A percentile compares a stretch with the other conserved stretches of the same genome.
phyloP scores from a whole-genome alignment of 768 basidiomycete genomes.

The Phlebiopsis gigantea region DNA sequence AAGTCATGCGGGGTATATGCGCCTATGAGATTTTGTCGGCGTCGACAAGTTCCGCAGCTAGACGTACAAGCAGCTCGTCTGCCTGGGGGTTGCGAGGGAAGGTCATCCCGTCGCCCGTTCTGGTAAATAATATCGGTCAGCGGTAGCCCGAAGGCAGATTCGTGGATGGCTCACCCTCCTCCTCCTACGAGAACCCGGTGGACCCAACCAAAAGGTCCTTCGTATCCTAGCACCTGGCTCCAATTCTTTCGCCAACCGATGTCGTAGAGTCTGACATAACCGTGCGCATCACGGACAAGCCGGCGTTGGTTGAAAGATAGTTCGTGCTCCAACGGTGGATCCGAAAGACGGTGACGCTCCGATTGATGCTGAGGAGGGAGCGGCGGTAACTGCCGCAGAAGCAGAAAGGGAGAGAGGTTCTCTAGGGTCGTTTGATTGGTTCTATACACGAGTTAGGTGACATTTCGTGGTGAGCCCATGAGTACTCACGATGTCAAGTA shows the following conservation, averaged over 20 bases:
- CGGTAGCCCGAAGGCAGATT: background rate
- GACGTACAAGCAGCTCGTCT: slow-evolving; percentile 57
- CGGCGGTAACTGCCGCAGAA: slow-evolving; percentile 66
- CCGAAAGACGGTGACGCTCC: slow-evolving; percentile 41
- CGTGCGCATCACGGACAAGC: slow-evolving; percentile 60
- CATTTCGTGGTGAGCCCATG: background rate
- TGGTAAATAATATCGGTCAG: background rate
- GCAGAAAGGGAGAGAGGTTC: slow-evolving; percentile 65
- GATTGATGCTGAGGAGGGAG: slow-evolving; percentile 37
- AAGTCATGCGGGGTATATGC: background rate
- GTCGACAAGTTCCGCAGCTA: slow-evolving; percentile 58
- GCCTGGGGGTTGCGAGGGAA: slow-evolving; percentile 68
- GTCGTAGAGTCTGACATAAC: slow-evolving; percentile 59
- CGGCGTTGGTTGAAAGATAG: slow-evolving; percentile 59
- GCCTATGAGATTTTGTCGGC: slow-evolving; percentile 43
- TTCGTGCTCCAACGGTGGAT: slow-evolving; percentile 70
- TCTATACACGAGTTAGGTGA: slow-evolving; percentile 28
- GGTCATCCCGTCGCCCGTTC: slow-evolving; percentile 58
- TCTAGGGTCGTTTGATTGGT: slow-evolving; percentile 88
- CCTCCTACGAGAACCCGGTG: slow-evolving; percentile 56
- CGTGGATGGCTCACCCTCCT: slow-evolving; percentile 44
- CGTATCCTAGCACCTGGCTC: slow-evolving; percentile 63
- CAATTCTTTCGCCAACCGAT: slow-evolving; percentile 71
- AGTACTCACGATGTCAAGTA: slow-evolving; percentile 66
- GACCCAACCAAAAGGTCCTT: slow-evolving; percentile 45